Evolutionary conservation across 2,329 filamentous ascomycete genomes (phyloP).

Genomic region (Botryotinia narcissicola): DNA sequence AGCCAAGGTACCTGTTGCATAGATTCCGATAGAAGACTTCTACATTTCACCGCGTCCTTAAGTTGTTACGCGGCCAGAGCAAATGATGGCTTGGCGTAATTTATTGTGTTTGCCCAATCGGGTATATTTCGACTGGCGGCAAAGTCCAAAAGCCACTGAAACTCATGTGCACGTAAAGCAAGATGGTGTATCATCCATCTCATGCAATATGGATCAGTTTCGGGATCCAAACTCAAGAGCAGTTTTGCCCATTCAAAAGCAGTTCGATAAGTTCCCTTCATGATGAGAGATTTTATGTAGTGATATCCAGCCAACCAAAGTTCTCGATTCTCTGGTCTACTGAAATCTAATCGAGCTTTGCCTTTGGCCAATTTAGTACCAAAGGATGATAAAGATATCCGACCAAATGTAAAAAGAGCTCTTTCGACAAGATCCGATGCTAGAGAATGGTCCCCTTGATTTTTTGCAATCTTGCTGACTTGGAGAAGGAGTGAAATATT

Average conservation of each 20-base stretch:
- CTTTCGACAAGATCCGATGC: conserved; percentile 86
- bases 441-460: conserved; percentile 83
- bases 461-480: conserved; percentile 86
- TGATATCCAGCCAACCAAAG: conserved; percentile 88
- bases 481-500: conserved; percentile 93
- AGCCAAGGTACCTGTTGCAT: conserved; percentile 81
- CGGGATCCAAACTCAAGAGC: conserved; percentile 69
- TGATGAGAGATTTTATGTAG: conserved; percentile 79
- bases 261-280: conserved; percentile 91
- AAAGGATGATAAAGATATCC: conserved; percentile 81
- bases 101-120: conserved; percentile 46
- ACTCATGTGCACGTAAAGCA: conserved; percentile 76
- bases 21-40: conserved; percentile 61
- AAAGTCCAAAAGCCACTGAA: conserved; percentile 72
- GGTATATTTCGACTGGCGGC: conserved; percentile 50
- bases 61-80: conserved; percentile 73
- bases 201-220: conserved; percentile 78
- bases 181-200: conserved; percentile 79
- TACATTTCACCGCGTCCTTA: conserved; percentile 63
- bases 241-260: conserved; percentile 93
- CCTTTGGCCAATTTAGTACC: conserved; percentile 72
- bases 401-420: conserved; percentile 89
- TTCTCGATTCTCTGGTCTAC: conserved; percentile 82
- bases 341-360: conserved; percentile 76
- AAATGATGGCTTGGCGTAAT: conserved; percentile 73